These are phyloP conservation scores for Didymella pinodella DNA, from an alignment of 2,329 filamentous ascomycete species.

Conservation along the genomic window DNA sequence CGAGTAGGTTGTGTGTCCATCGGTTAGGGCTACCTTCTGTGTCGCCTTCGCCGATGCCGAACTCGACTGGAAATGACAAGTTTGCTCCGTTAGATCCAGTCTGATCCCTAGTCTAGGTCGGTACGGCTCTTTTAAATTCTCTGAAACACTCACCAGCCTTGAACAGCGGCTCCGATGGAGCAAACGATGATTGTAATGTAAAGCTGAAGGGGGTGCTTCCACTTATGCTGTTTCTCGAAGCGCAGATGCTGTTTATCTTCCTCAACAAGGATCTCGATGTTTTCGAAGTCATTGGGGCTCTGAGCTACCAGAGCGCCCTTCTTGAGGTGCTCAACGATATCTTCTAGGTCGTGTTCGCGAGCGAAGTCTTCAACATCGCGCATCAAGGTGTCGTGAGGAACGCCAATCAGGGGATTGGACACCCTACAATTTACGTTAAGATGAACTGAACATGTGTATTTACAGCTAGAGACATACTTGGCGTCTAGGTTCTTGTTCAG, in stretches of 20 bases:
- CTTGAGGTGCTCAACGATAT: slow-evolving; percentile 52
- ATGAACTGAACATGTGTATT: too few species aligned
- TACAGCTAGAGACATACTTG: slow-evolving; percentile 17
- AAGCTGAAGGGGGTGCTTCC: slow-evolving; percentile 63
- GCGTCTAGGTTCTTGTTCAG: slow-evolving; percentile 28
- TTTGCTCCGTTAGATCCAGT: slow-evolving; percentile 62
- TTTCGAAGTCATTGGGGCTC: slow-evolving; percentile 68
- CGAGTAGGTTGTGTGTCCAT: slow-evolving; percentile 26
- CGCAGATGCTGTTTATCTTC: slow-evolving; percentile 66
- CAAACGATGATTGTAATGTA: slow-evolving; percentile 71
- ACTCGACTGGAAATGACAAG: slow-evolving; percentile 64
- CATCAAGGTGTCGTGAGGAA: slow-evolving; percentile 61
- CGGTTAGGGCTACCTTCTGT: slow-evolving; percentile 27
- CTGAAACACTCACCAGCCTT: slow-evolving; percentile 22
- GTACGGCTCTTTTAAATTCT: too few species aligned
- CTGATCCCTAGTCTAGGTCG: slow-evolving; percentile 60
- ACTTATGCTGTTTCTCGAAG: slow-evolving; percentile 70
- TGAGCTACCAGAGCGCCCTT: slow-evolving; percentile 71
- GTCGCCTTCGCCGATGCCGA: slow-evolving; percentile 53
- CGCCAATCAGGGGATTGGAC: slow-evolving; percentile 63
- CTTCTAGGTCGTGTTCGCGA: slow-evolving; percentile 65
- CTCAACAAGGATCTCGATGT: slow-evolving; percentile 67
- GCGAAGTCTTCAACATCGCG: slow-evolving; percentile 67
- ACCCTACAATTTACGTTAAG: slow-evolving; percentile 50
- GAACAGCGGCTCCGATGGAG: slow-evolving; percentile 71